Percentiles rank a stretch among this genome's conserved stretches.
Conservation (phyloP, 2,329 filamentous ascomycete species). For the Cladobotryum mycophilum region DNA sequence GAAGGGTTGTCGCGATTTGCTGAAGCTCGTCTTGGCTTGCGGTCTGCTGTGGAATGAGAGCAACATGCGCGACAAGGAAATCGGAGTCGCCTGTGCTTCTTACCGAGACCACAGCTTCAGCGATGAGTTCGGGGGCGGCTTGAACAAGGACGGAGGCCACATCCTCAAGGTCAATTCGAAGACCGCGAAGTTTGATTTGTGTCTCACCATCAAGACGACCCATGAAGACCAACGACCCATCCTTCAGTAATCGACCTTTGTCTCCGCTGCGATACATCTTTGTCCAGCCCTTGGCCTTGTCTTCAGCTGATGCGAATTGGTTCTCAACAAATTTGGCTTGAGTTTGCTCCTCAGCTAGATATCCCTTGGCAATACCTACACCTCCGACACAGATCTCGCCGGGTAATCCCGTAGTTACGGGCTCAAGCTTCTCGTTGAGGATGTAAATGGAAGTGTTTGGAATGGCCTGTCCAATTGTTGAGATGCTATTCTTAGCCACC, state of each 20-base stretch:
- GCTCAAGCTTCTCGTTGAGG: slow-evolving; percentile 25
- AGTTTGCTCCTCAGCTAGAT: slow-evolving; percentile 25
- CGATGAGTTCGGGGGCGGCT: slow-evolving; percentile 8
- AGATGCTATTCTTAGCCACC: background rate
- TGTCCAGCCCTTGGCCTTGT: slow-evolving; percentile 14
- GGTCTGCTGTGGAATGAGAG: background rate
- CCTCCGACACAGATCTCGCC: slow-evolving; percentile 26
- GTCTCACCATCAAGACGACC: slow-evolving; percentile 37
- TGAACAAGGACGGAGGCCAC: slow-evolving; percentile 20
- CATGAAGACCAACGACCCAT: slow-evolving; percentile 29
- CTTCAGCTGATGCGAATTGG: no score
- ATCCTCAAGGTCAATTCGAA: slow-evolving; percentile 42
- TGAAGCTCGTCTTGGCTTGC: no score
- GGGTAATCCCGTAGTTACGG: slow-evolving; percentile 13
- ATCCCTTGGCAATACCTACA: slow-evolving; percentile 35
- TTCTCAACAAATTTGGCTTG: slow-evolving; percentile 2
- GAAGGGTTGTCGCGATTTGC: slow-evolving; percentile 7
- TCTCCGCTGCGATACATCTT: slow-evolving; percentile 37
- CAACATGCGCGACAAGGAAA: slow-evolving; percentile 24
- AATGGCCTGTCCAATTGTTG: slow-evolving; percentile 8
- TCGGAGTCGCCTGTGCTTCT: slow-evolving; percentile 10
- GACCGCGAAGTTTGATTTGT: slow-evolving; percentile 39
- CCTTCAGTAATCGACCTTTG: slow-evolving; percentile 24
- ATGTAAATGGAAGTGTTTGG: slow-evolving; percentile 36
- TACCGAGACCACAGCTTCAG: slow-evolving; percentile 19